Base-by-base conservation (phyloP, 257 asterid species). In the Nicotiana tabacum region DNA sequence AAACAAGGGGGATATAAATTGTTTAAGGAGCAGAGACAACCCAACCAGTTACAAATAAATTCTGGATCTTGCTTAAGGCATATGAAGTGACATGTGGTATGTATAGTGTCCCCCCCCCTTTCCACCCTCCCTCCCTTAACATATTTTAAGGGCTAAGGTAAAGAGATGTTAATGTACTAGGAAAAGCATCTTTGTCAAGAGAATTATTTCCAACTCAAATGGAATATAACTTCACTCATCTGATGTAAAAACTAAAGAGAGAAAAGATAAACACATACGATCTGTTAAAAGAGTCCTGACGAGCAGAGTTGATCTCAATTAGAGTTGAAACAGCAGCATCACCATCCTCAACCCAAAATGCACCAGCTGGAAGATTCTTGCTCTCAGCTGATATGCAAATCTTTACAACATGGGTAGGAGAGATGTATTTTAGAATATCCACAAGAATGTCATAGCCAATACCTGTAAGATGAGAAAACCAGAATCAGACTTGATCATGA, bases 361-460 rank as follows among this genome's bases (percentile, higher is more conserved):
- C 89, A 78, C 99, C 98, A 77, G 87, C 86, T 0, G 99, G 99
- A 83, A 96, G 92, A 87, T 96, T 94, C 91, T 93, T 96, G 58
- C 62, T 86, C 88, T 82, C 86, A 69, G 85, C 89, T 18, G 95
- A 87, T 82, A 91, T 90, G 85, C 85, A 87, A 81, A 96, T 95
- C 90, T 94, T 94, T 78, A 94, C 92, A 66, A 96, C 97, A 81
- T 93, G 95, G 46, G 95, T 90, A 17, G 96, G 98, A 86, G 94
- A 90, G 66, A 93, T 88, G 82, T 91, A 83, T 76, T 89, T 92
- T 81, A 96, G 77, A 92, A 96, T 91, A 84, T 87, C 94, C 81
- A 94, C 99, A 66, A 96, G 91, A 83, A 93, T 87, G 81, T 93
- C 97, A 69, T 91, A 96, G 84, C 98, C 99, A 82, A 93, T 88